These are phyloP conservation scores for Chaetomiaceae sp. DNA, from an alignment of 2,329 filamentous ascomycete species.

Conservation along the genomic window DNA sequence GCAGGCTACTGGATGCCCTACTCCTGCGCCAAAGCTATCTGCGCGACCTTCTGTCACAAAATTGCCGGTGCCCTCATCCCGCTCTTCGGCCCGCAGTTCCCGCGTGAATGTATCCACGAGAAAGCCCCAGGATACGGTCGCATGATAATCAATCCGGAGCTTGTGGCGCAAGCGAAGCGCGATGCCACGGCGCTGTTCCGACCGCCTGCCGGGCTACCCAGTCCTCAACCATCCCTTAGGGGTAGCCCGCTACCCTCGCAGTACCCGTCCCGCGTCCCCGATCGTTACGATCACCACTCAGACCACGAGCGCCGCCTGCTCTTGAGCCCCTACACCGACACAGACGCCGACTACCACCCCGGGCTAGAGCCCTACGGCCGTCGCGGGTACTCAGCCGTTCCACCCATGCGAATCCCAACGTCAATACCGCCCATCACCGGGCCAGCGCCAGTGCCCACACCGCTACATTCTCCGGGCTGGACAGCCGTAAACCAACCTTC, in stretches of 20 bases:
- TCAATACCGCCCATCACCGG: not conserved
- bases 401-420: not conserved
- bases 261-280: not conserved
- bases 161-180: constrained; percentile 49
- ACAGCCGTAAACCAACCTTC: constrained; percentile 28
- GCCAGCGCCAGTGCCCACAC: constrained; percentile 5
- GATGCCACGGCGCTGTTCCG: constrained; percentile 45
- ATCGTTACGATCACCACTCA: constrained; percentile 14
- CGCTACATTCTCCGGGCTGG: constrained; percentile 26
- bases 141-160: constrained; percentile 60
- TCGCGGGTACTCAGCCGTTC: not conserved
- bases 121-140: constrained; percentile 59
- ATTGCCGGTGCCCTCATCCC: constrained; percentile 86
- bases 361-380: constrained; percentile 22
- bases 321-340: constrained; percentile 39
- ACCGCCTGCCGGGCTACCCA: constrained; percentile 19
- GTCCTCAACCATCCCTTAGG: constrained; percentile 14
- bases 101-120: constrained; percentile 62
- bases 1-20: constrained; percentile 98
- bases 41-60: constrained; percentile 80
- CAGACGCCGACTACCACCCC: constrained; percentile 37
- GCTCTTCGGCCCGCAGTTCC: constrained; percentile 81
- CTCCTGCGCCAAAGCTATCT: constrained; percentile 77
- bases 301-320: constrained; percentile 15
- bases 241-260: constrained; percentile 12